phyloP scores from a whole-genome alignment of 352 stramenopile genomes.

The Elongisporangium senticosum region DNA sequence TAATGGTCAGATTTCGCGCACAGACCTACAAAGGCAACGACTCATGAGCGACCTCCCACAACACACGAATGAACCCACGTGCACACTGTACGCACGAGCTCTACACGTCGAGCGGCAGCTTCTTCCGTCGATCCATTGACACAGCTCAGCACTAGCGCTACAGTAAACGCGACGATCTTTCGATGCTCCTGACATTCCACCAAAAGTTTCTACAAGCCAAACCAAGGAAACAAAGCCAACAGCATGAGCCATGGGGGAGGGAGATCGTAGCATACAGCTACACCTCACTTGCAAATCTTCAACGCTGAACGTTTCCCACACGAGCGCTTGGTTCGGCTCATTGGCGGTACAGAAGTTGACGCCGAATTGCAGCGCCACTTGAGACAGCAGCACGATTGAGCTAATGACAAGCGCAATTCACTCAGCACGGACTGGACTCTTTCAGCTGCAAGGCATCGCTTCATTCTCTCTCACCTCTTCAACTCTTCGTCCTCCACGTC shows the following conservation, averaged over 20 bases:
- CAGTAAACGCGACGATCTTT: constrained; percentile 67
- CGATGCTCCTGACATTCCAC: constrained; percentile 74
- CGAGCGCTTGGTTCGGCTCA: constrained; percentile 31
- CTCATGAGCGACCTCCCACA: background rate
- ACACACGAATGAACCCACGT: too few species aligned
- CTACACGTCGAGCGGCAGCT: constrained; percentile 21
- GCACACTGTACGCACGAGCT: constrained; percentile 37
- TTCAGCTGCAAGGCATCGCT: too few species aligned
- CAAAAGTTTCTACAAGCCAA: constrained; percentile 73
- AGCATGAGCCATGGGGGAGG: background rate
- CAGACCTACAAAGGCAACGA: constrained; percentile 30
- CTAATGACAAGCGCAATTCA: constrained; percentile 5
- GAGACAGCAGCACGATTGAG: constrained; percentile 39
- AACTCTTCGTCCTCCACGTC: constrained; percentile 57
- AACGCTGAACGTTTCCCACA: constrained; percentile 64
- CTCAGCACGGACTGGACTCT: background rate
- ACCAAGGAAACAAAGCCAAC: constrained; percentile 5
- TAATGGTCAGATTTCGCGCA: constrained; percentile 64
- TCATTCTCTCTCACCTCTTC: constrained; percentile 24
- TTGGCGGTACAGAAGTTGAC: constrained; percentile 59
- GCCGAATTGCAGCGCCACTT: constrained; percentile 71
- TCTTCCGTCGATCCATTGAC: constrained; percentile 34
- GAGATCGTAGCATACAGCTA: background rate
- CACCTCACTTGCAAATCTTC: constrained; percentile 56
- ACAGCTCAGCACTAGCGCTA: constrained; percentile 64